Conservation (phyloP, 192 early-diverging fungal genomes). For the Funneliformis geosporum region DNA sequence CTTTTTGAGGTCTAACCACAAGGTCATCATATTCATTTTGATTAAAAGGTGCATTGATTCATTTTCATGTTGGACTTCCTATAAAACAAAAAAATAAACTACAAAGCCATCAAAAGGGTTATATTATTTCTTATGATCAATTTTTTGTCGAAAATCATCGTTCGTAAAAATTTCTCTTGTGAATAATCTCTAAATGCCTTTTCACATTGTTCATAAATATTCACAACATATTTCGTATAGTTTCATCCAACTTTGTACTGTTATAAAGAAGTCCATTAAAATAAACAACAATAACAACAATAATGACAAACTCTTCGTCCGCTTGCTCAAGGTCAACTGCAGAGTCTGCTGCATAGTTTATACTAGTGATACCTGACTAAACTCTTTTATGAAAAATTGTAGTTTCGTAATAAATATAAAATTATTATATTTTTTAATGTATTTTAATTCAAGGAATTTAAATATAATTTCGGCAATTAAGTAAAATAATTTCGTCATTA, state of each 20-base stretch:
- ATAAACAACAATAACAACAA: not conserved
- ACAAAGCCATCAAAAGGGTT: not conserved
- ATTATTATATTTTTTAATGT: too few species aligned
- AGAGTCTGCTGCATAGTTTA: not conserved
- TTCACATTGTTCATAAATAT: conserved; percentile 7
- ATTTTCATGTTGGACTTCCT: conserved; percentile 39
- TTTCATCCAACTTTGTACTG: conserved; percentile 24
- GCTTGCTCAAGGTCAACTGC: conserved; percentile 16
- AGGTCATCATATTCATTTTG: conserved; percentile 37
- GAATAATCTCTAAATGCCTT: not conserved
- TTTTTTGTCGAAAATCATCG: conserved; percentile 33
- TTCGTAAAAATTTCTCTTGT: conserved; percentile 28
- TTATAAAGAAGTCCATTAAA: not conserved
- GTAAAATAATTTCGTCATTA: too few species aligned
- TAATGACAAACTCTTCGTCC: not conserved
- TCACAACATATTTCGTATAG: conserved; percentile 20
- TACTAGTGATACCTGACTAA: too few species aligned
- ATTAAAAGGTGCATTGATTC: conserved; percentile 30
- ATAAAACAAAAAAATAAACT: not conserved
- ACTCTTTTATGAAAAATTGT: too few species aligned
- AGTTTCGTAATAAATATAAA: too few species aligned
- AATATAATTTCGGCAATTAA: too few species aligned
- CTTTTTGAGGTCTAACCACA: conserved; percentile 31
- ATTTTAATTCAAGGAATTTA: too few species aligned
- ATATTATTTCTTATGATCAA: conserved; percentile 18